These are phyloP conservation scores for Cutaneotrichosporon sp. DNA, from an alignment of 1,284 basidiomycete genomes.

Conservation along the genomic window DNA sequence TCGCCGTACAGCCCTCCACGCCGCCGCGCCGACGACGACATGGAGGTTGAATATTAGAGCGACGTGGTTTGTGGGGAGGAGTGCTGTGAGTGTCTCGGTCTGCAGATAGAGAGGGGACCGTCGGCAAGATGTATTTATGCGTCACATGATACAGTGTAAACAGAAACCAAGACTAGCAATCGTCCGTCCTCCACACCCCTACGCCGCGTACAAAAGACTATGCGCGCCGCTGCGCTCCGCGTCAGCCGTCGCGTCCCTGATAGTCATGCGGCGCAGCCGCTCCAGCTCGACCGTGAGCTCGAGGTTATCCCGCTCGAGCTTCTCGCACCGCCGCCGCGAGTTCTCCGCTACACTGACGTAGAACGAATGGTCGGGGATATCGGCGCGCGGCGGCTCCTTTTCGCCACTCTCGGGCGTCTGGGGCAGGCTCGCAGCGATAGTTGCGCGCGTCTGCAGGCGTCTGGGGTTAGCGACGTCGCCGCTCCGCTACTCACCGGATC, in stretches of 20 bases:
- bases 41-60: conserved; percentile 23
- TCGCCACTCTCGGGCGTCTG: neutral
- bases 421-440: neutral
- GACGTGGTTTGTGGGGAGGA: neutral
- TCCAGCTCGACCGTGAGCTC: conserved; percentile 22
- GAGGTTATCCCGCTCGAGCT: conserved; percentile 35
- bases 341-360: conserved; percentile 29
- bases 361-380: conserved; percentile 6
- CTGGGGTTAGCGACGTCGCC: neutral
- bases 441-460: conserved; percentile 9
- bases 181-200: neutral
- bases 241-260: neutral
- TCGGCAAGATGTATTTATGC: neutral
- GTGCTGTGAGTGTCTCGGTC: no score
- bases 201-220: neutral
- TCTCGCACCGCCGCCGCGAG: conserved; percentile 20
- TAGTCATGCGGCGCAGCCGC: conserved; percentile 11
- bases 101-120: no score
- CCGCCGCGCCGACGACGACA: conserved; percentile 12
- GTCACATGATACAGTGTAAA: neutral
- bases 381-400: neutral
- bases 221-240: neutral
- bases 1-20: neutral
- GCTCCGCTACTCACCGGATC: conserved; percentile 13
- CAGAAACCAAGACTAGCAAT: neutral